A percentile compares a stretch with the other conserved stretches of the same genome.
phyloP scores from a whole-genome alignment of 495 filamentous ascomycete species.

The Aspergillus olivimuriae region DNA sequence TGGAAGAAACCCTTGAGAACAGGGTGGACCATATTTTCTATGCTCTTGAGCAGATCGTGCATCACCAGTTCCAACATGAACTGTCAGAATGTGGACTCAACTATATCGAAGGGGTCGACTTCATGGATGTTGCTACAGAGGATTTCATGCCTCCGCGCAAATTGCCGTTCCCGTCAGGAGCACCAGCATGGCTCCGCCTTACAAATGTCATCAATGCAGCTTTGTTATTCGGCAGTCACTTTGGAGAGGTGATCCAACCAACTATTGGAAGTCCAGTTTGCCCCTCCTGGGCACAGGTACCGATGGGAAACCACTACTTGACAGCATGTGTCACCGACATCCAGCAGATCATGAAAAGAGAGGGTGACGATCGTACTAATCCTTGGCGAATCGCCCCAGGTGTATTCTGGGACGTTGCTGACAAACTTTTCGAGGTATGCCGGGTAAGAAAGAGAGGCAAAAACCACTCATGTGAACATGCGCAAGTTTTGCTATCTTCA shows the following conservation, averaged over 20 bases:
- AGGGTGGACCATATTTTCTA: background rate
- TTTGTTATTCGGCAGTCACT: constrained; percentile 1
- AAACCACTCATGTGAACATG: background rate
- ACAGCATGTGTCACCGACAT: background rate
- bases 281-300: background rate
- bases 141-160: background rate
- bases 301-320: background rate
- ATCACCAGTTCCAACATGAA: background rate
- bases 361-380: background rate
- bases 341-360: background rate
- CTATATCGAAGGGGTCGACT: constrained; percentile 2
- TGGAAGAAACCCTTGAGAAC: background rate
- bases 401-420: background rate
- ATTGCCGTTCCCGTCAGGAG: background rate
- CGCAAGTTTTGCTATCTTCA: background rate
- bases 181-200: background rate
- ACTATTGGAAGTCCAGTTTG: background rate
- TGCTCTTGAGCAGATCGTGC: background rate
- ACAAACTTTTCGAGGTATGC: background rate
- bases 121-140: constrained; percentile 4
- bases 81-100: background rate
- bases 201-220: background rate
- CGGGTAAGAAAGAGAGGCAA: background rate
- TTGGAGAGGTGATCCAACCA: constrained; percentile 1
- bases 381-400: background rate